phyloP scores from a whole-genome alignment of 106 monocot genomes.

The Allium cepa region DNA sequence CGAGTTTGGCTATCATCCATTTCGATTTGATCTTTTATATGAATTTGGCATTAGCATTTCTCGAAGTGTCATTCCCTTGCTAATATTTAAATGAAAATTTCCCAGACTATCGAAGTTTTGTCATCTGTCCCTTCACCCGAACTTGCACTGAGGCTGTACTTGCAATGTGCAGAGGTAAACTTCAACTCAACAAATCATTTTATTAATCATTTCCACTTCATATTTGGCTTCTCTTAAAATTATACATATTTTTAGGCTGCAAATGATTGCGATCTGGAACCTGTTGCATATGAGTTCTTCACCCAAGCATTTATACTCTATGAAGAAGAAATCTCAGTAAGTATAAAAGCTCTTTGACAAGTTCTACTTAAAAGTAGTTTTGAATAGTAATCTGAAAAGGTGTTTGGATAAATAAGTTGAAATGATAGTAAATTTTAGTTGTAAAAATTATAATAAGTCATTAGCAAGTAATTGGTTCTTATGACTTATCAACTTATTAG shows the following conservation, averaged over 20 bases:
- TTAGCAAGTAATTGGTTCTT: too few species aligned
- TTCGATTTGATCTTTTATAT: too few species aligned
- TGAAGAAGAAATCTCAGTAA: conserved; percentile 96
- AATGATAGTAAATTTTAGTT: too few species aligned
- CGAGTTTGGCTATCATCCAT: too few species aligned
- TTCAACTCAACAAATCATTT: neutral
- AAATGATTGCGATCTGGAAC: conserved; percentile 98
- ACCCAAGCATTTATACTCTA: conserved; percentile 96
- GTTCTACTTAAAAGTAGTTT: too few species aligned
- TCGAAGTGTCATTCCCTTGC: neutral
- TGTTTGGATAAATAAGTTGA: too few species aligned
- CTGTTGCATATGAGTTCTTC: conserved; percentile 96
- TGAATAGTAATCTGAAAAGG: too few species aligned
- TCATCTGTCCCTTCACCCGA: conserved; percentile 87
- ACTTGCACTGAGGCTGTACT: conserved; percentile 76
- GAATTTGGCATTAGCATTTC: neutral
- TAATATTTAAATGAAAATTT: neutral
- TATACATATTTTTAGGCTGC: conserved; percentile 57
- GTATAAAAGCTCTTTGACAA: neutral
- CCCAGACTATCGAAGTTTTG: conserved; percentile 83
- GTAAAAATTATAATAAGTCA: too few species aligned
- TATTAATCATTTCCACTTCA: neutral
- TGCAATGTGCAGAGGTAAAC: conserved; percentile 98
- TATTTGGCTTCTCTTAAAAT: neutral
- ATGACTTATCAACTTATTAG: too few species aligned